Base-by-base conservation (phyloP, 805 yeast species). In the Clavispora phyllophila region DNA sequence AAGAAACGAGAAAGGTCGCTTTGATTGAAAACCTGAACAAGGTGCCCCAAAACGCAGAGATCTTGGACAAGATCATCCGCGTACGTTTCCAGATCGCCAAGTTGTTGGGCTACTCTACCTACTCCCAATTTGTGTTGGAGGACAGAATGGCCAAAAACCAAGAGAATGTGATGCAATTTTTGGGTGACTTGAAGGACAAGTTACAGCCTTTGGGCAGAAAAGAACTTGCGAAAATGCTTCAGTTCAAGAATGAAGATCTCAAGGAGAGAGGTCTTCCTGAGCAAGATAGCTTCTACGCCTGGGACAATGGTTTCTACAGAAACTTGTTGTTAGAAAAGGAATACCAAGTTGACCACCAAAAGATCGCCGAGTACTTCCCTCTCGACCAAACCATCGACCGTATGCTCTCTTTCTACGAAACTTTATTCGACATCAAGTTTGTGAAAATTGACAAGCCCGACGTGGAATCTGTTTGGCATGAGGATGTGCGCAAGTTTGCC, bases 121-220 rank as follows among this genome's bases (percentile, higher is more conserved):
- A 76, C 61, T 80, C 93, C 1, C 84, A 81, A 41, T 86, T 75
- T 56, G 76, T 81, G 26, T 70, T 87, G 49, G 91, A 87, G 48
- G 83, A 80, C 41, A 76, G 88, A 59, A 83, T 87, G 90, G 95
- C 95, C 33, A 84, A 87, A 56, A 72, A 68, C 22, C 78, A 82
- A 33, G 68, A 71, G 36, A 76, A 66, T 19, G 96, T 86, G 17
- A 56, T 75, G 52, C 56, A 62, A 27, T 87, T 87, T 55, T 72
- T 87, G 51, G 57, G 68, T 20, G 90, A 85, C 57, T 71, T 87
- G 55, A 74, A 72, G 49, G 52, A 54, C 3, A 83, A 81, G 58
- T 68, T 86, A 40, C 63, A 67, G 25, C 85, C 85, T 7, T 61
- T 80, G 27, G 95, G 84, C 20, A 54, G 60, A 40, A 62, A 70